These are phyloP conservation scores for Plasmodium gonderi DNA, from an alignment of 169 alveolate genomes.

Conservation along the genomic window DNA sequence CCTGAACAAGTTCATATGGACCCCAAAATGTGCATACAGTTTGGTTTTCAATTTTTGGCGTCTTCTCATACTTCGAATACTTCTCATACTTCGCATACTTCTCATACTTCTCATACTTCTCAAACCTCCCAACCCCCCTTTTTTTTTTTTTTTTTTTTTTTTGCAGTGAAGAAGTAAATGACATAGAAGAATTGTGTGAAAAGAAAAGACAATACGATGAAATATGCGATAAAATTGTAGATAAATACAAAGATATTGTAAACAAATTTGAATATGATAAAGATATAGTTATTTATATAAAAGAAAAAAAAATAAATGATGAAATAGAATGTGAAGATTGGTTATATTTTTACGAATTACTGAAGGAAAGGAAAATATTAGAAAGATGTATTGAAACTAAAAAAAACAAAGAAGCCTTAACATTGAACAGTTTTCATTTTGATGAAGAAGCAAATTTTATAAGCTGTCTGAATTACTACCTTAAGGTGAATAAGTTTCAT, in stretches of 20 bases:
- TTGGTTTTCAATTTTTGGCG: too few species aligned
- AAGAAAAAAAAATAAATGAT: conserved; percentile 53
- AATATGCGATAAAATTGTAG: conserved; percentile 70
- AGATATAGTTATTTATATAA: conserved; percentile 51
- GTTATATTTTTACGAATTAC: conserved; percentile 71
- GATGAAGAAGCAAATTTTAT: conserved; percentile 71
- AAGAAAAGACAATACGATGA: conserved; percentile 54
- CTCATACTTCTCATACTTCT: too few species aligned
- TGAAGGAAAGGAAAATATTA: conserved; percentile 63
- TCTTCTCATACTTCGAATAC: too few species aligned
- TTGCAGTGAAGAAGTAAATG: conserved; percentile 19
- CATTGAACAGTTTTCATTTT: conserved; percentile 56
- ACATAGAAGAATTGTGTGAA: conserved; percentile 14
- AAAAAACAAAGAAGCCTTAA: background rate
- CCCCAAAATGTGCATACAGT: too few species aligned
- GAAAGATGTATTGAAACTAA: conserved; percentile 44
- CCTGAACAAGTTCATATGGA: too few species aligned
- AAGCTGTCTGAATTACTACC: conserved; percentile 62
- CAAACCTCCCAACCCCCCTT: too few species aligned
- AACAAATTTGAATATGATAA: conserved; percentile 68
- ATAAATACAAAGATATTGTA: conserved; percentile 55
- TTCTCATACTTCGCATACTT: too few species aligned
- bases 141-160: background rate
- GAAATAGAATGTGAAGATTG: conserved; percentile 74
- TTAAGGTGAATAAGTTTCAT: conserved; percentile 21